Conservation (phyloP, 345 rosid genomes). For the Trapa incisa region DNA sequence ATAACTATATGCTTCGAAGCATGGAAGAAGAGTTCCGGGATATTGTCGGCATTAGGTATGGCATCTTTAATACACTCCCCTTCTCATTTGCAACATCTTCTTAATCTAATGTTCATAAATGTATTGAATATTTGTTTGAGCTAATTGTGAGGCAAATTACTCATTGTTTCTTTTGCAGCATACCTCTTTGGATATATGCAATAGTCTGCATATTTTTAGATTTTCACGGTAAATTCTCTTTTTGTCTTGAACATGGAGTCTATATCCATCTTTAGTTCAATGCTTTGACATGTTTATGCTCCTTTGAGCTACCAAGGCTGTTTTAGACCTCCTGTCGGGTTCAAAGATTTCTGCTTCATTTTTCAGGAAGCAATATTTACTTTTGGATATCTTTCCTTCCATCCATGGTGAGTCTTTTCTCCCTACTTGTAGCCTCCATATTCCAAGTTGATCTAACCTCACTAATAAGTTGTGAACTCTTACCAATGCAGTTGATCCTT, state of each 20-base stretch:
- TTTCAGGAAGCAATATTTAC: slow-evolving; percentile 44
- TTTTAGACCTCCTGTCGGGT: too few species aligned
- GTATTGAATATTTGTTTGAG: neutral
- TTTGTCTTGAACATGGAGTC: neutral
- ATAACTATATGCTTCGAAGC: slow-evolving; percentile 54
- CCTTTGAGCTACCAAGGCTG: too few species aligned
- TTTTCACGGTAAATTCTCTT: slow-evolving; percentile 49
- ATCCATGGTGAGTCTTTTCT: slow-evolving; percentile 34
- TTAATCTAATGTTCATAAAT: too few species aligned
- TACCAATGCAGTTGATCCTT: slow-evolving; percentile 30
- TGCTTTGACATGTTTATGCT: neutral
- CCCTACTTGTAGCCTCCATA: neutral
- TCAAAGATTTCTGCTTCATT: neutral
- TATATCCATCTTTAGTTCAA: neutral
- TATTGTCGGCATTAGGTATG: slow-evolving; percentile 62
- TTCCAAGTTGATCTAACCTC: neutral
- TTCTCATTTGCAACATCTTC: too few species aligned
- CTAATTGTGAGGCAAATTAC: slow-evolving; percentile 1
- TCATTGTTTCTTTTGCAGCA: slow-evolving; percentile 32
- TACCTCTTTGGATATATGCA: slow-evolving; percentile 58
- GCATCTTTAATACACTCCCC: neutral
- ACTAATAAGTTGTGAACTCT: neutral
- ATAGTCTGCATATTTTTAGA: slow-evolving; percentile 47
- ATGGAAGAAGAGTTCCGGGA: slow-evolving; percentile 66
- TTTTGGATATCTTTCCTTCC: slow-evolving; percentile 66